Evolutionary conservation across 2,329 filamentous ascomycete genomes (phyloP).

Genomic region (Claviceps africana): DNA sequence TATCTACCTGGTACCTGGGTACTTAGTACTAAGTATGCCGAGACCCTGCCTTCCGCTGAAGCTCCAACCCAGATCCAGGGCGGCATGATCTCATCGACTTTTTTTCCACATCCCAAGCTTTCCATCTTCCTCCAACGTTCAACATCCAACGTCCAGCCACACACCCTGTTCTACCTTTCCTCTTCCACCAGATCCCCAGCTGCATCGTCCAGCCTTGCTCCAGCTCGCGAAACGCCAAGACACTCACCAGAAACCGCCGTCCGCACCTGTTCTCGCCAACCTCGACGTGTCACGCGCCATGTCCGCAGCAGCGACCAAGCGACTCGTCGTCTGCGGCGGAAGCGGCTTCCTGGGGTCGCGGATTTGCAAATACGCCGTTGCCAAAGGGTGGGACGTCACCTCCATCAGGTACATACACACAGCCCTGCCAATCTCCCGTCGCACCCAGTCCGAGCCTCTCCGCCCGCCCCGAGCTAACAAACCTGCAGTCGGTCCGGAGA

Average conservation of each 20-base stretch:
- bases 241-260: not conserved
- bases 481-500: conserved; percentile 66
- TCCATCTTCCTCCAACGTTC: not conserved
- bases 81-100: conserved; percentile 1
- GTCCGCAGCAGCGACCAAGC: conserved; percentile 44
- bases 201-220: not conserved
- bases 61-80: not conserved
- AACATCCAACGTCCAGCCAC: not conserved
- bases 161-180: not conserved
- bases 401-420: conserved; percentile 59
- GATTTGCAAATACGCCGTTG: conserved; percentile 81
- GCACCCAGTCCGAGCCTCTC: not conserved
- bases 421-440: not conserved
- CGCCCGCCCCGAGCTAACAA: not conserved
- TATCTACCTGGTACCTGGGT: too few relatives aligned
- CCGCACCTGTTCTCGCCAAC: not conserved
- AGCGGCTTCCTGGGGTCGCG: conserved; percentile 81
- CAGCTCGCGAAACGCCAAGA: not conserved
- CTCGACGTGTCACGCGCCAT: conserved; percentile 20
- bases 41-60: not conserved
- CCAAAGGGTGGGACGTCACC: conserved; percentile 79
- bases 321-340: conserved; percentile 80
- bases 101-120: not conserved
- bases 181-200: not conserved
- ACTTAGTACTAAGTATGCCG: too few relatives aligned